A percentile compares a stretch with the other conserved stretches of the same genome.
These are phyloP conservation scores for Fraxinus cuspidata DNA, from an alignment of 257 asterid genomes.

Conservation along the genomic window DNA sequence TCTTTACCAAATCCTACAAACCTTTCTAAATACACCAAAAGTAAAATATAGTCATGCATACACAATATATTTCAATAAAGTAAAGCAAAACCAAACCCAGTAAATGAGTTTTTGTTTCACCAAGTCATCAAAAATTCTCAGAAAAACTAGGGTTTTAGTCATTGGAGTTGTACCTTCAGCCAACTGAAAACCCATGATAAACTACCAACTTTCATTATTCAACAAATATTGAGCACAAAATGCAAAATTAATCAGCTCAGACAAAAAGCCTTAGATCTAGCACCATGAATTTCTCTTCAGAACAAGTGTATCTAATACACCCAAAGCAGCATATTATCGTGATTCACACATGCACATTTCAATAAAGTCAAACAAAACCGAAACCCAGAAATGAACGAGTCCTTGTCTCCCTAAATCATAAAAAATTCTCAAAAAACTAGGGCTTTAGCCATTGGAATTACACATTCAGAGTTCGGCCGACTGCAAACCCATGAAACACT, in stretches of 20 bases:
- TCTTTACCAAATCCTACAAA: background rate
- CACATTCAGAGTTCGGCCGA: background rate
- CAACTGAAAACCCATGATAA: background rate
- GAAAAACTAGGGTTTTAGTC: background rate
- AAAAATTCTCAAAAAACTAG: background rate
- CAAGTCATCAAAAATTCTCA: background rate
- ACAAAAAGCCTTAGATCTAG: background rate
- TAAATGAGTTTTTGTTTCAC: background rate
- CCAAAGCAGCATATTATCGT: background rate
- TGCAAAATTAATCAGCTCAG: background rate
- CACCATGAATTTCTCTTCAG: background rate
- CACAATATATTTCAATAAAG: background rate
- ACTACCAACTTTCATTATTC: background rate
- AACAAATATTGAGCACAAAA: background rate
- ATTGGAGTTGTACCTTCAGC: background rate
- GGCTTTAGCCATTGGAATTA: background rate
- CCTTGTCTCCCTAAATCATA: background rate
- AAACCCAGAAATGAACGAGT: background rate
- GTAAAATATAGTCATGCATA: background rate
- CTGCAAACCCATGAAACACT: background rate
- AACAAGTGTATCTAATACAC: background rate
- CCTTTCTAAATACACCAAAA: background rate
- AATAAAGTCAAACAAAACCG: background rate
- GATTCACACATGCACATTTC: background rate
- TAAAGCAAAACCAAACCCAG: background rate